phyloP scores from a whole-genome alignment of 1,139 yeast species.

The Saccharomycopsis hybrid region DNA sequence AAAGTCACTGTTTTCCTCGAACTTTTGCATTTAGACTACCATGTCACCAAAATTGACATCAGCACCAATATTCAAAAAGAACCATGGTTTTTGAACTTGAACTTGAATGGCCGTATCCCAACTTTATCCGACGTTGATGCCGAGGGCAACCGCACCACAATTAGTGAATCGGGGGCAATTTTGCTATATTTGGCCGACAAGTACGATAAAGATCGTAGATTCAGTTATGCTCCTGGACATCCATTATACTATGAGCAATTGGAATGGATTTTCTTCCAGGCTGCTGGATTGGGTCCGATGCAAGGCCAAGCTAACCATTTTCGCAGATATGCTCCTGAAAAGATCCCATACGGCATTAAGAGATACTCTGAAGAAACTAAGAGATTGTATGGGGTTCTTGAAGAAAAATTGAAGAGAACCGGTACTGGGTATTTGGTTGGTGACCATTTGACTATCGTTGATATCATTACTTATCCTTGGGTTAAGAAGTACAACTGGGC shows the following conservation, averaged over 20 bases:
- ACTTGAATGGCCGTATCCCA: constrained; percentile 62
- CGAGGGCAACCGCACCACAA: constrained; percentile 33
- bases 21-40: constrained; percentile 42
- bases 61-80: constrained; percentile 39
- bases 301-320: constrained; percentile 52
- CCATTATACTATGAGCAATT: constrained; percentile 43
- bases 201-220: constrained; percentile 48
- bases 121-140: constrained; percentile 42
- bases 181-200: constrained; percentile 49
- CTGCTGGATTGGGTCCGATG: constrained; percentile 57
- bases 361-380: constrained; percentile 46
- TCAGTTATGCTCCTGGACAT: constrained; percentile 40
- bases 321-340: constrained; percentile 34
- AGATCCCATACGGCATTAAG: constrained; percentile 45
- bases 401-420: constrained; percentile 39
- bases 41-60: constrained; percentile 39
- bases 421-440: constrained; percentile 51
- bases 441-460: constrained; percentile 48
- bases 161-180: constrained; percentile 57
- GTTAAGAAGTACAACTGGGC: constrained; percentile 25
- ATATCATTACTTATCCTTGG: constrained; percentile 40
- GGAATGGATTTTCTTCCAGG: constrained; percentile 49
- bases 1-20: constrained; percentile 46
- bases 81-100: constrained; percentile 46
- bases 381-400: constrained; percentile 48